Percentiles rank a stretch among this genome's conserved stretches.
Conservation (phyloP, 139 green algal genomes). For the Spirogloea muscicola region DNA sequence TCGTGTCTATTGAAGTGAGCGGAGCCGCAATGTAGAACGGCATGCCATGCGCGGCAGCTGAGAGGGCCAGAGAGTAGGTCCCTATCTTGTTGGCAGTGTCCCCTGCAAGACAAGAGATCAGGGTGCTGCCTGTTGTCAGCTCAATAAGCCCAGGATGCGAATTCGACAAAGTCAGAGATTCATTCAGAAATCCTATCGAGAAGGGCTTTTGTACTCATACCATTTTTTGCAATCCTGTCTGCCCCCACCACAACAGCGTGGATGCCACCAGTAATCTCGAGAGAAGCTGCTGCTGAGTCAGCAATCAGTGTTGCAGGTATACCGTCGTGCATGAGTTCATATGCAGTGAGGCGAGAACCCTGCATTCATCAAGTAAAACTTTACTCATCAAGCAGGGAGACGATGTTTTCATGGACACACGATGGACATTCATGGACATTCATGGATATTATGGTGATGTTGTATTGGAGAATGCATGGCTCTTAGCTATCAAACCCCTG, state of each 20-base stretch:
- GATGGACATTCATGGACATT: no score
- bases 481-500: no score
- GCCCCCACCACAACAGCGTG: slow-evolving; percentile 91
- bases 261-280: slow-evolving; percentile 71
- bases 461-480: no score
- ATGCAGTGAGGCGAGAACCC: slow-evolving; percentile 83
- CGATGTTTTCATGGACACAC: no score
- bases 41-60: slow-evolving; percentile 59
- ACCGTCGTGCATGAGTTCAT: slow-evolving; percentile 84
- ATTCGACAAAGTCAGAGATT: not conserved
- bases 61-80: slow-evolving; percentile 63
- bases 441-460: no score
- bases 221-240: slow-evolving; percentile 66
- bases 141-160: not conserved
- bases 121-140: no score
- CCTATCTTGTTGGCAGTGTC: slow-evolving; percentile 79
- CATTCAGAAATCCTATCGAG: not conserved
- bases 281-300: slow-evolving; percentile 76
- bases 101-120: not conserved
- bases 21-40: slow-evolving; percentile 92
- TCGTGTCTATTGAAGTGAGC: slow-evolving; percentile 79
- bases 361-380: not conserved
- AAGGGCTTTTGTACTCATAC: not conserved
- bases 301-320: slow-evolving; percentile 84
- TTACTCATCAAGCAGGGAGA: no score